Evolutionary conservation across 2,329 filamentous ascomycete genomes (phyloP).

Genomic region (Fusarium incarnatum): DNA sequence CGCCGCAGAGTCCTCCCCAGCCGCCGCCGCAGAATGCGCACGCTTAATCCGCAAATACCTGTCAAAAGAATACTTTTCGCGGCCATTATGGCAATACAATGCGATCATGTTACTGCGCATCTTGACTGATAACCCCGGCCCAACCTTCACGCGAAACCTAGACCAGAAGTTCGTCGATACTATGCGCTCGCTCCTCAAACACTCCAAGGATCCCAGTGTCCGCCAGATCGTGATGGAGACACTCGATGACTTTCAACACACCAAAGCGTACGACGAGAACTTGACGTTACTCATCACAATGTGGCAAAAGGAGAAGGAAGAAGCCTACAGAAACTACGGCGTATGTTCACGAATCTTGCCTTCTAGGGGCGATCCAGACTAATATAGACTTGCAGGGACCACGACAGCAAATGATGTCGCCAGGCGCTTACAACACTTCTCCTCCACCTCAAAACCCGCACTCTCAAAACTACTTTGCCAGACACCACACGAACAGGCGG

Average conservation of each 20-base stretch:
- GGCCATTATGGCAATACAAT: constrained; percentile 88
- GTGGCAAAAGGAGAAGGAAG: constrained; percentile 90
- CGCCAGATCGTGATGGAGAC: constrained; percentile 90
- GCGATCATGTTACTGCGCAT: constrained; percentile 96
- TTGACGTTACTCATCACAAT: constrained; percentile 78
- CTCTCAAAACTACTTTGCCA: constrained; percentile 69
- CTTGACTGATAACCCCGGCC: constrained; percentile 89
- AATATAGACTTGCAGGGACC: constrained; percentile 39
- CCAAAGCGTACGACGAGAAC: constrained; percentile 79
- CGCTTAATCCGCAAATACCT: constrained; percentile 85
- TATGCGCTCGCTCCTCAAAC: constrained; percentile 78
- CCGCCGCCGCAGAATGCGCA: constrained; percentile 84
- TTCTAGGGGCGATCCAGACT: constrained; percentile 10
- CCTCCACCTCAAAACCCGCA: constrained; percentile 50
- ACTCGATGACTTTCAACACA: constrained; percentile 79
- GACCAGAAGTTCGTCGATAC: constrained; percentile 85
- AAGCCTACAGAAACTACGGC: constrained; percentile 64
- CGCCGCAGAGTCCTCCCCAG: constrained; percentile 89
- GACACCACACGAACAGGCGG: constrained; percentile 60
- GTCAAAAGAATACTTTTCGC: constrained; percentile 73
- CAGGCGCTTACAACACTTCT: constrained; percentile 19
- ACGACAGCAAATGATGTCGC: constrained; percentile 27
- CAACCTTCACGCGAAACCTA: constrained; percentile 89
- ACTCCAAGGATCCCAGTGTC: constrained; percentile 78
- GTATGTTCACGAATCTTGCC: constrained; percentile 53